phyloP scores from a whole-genome alignment of 345 rosid genomes.

The Linum trigynum region DNA sequence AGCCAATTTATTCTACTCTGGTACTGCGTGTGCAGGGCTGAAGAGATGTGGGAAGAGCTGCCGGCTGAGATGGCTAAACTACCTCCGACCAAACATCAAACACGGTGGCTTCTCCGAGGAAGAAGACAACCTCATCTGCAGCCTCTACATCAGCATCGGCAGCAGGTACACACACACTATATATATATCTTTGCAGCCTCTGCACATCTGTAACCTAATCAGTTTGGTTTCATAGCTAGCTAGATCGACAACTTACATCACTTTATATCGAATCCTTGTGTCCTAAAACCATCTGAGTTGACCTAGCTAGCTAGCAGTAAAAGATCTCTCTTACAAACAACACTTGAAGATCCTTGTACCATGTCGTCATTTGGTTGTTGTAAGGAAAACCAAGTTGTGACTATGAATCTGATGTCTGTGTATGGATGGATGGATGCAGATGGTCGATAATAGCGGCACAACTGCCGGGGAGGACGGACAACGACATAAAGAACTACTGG shows the following conservation, averaged over 20 bases:
- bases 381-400: no score
- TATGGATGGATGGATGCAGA: not conserved
- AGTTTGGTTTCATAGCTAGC: not conserved
- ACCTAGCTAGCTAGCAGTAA: not conserved
- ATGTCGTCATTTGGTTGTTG: no score
- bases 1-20: not conserved
- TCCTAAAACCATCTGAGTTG: not conserved
- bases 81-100: conserved; percentile 27
- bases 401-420: not conserved
- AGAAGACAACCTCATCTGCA: conserved; percentile 27
- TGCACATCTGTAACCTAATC: no score
- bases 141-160: conserved; percentile 29
- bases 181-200: no score
- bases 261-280: not conserved
- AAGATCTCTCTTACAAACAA: no score
- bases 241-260: not conserved
- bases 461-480: conserved; percentile 28
- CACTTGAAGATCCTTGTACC: no score
- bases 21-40: conserved; percentile 13
- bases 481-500: conserved; percentile 31
- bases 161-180: conserved; percentile 17
- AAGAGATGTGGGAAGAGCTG: conserved; percentile 32
- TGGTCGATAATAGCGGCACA: conserved; percentile 29
- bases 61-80: conserved; percentile 26
- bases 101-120: conserved; percentile 31